Evolutionary conservation across 192 early-diverging fungal species (phyloP), one percentile per base, ranked within the genome.

Genomic region (Lobulomyces angularis): DNA sequence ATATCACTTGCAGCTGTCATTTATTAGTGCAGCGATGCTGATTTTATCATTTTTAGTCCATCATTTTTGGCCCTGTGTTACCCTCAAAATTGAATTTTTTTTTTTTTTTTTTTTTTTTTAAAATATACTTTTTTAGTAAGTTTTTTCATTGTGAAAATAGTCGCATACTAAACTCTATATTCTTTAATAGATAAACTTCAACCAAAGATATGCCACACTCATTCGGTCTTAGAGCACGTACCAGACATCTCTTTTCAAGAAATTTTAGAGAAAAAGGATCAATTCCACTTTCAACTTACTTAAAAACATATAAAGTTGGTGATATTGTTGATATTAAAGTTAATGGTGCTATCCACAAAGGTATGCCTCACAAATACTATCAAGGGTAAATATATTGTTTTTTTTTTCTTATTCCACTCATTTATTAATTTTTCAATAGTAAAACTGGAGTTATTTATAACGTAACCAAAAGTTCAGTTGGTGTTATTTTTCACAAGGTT

Each of bases 321-420:
- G 94, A 97, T 65, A 91, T 97, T 49, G 93, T 97, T 47, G 93
- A 97, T 71, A 89, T 97, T 75, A 93, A 92, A 82, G 91, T 86
- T 47, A 90, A 95, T 75, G 90, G 84, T 71, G 90, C 94, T 54
- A 67, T 94, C 66, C 94, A 97, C 74, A 91, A 92, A 82, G 94
- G 94, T 69, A 84, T 97, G 84, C 94, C 94, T 56, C 94, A 97
- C 87, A 97, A 95, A 82, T 97, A 82, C 83, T 97, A 97, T 82
- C 94, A 97, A 72, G 90, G 88, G 81, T 82, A 61, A 19, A 41
- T 49, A 22, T 26, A 27, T 9, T 25, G 2, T 24, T 29, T 59
- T 18, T 48, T 26, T n/a, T 1, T n/a, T 32, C 47, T 32, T 11
- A 26, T 11, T 45, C 12, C 9, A 23, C 28, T 45, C n/a, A 32